Evolutionary conservation across 176 grass and related monocot genomes (phyloP).

Genomic region (Ananas comosus): DNA sequence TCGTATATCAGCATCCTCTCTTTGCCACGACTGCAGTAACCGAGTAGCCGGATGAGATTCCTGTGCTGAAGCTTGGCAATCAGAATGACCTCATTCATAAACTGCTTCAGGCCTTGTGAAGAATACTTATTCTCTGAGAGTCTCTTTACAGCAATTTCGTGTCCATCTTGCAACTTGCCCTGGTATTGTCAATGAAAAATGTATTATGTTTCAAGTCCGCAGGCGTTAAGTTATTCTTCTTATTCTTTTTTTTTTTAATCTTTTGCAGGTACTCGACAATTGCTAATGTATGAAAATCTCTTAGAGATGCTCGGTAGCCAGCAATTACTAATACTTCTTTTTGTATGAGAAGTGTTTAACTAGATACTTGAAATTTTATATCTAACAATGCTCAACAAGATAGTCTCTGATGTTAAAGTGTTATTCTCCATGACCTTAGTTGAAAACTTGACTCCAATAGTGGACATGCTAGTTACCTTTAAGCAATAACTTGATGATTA

Average conservation of each 20-base stretch:
- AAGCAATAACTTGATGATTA: neutral
- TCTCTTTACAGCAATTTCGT: conserved; percentile 15
- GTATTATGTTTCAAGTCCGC: neutral
- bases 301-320: no score
- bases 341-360: no score
- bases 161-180: conserved; percentile 8
- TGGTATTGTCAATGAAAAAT: neutral
- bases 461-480: neutral
- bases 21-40: conserved; percentile 6
- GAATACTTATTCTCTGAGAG: neutral
- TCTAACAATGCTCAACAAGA: no score
- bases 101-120: conserved; percentile 1
- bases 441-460: neutral
- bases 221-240: neutral
- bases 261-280: no score
- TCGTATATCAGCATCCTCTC: conserved; percentile 13
- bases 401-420: no score
- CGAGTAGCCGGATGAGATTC: conserved; percentile 10
- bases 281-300: no score
- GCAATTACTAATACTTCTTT: no score
- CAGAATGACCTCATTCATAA: conserved; percentile 14
- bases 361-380: no score
- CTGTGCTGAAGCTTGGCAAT: conserved; percentile 15
- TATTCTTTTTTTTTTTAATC: no score
- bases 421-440: no score